phyloP scores from a whole-genome alignment of 2,329 filamentous ascomycete species.

The Emmonsiellopsis sp. region DNA sequence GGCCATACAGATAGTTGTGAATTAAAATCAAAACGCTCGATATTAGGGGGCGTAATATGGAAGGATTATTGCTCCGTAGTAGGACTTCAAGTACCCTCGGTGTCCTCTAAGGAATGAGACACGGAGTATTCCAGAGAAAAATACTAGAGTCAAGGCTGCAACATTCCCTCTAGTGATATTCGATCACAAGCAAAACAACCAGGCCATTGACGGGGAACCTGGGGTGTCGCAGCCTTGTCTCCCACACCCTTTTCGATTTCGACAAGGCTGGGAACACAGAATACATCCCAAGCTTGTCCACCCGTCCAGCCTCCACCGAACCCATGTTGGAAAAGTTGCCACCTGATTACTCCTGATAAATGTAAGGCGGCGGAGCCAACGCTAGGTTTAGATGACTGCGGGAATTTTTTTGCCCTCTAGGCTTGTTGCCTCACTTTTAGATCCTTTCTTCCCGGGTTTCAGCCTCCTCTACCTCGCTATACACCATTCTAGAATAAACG shows the following conservation, averaged over 20 bases:
- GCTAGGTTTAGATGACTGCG: background rate
- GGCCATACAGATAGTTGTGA: too few relatives aligned
- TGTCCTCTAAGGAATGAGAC: background rate
- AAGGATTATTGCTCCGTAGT: background rate
- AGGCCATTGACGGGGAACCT: too few relatives aligned
- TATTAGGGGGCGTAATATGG: too few relatives aligned
- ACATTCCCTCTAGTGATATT: background rate
- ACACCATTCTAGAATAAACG: too few relatives aligned
- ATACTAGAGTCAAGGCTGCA: background rate
- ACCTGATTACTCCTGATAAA: background rate
- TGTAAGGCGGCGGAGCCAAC: background rate
- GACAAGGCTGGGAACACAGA: background rate
- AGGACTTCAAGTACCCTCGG: too few relatives aligned
- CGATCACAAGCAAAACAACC: background rate
- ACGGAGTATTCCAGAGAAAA: background rate
- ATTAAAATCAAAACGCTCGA: too few relatives aligned
- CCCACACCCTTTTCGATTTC: background rate
- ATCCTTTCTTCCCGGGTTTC: background rate
- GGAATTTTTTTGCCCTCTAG: background rate
- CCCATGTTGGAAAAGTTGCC: background rate
- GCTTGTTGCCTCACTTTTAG: conserved; percentile 2
- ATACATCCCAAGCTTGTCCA: background rate
- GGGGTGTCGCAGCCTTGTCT: background rate
- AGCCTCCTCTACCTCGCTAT: background rate
- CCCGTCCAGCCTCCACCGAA: background rate